Base-by-base conservation (phyloP, 352 stramenopile species). In the Phytophthora aleatoria region DNA sequence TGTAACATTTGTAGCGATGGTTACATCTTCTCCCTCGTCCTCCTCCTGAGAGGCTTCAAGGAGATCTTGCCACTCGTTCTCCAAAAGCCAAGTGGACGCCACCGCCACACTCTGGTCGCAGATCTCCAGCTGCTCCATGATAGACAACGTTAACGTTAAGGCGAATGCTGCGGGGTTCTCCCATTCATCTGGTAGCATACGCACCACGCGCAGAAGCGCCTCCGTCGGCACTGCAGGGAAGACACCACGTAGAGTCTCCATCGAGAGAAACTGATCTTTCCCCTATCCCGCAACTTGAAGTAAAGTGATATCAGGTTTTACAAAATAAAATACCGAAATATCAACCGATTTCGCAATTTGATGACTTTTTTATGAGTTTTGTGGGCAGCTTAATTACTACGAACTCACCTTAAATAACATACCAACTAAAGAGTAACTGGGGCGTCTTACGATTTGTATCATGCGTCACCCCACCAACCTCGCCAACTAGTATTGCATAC, bases 11-110 rank as follows among this genome's bases (percentile, higher is more conserved):
- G 13, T 3, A 43, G 8, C 5, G n/a, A 28, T 10, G 35, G 11
- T 13, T 26, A 9, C 16, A 27, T n/a, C 38, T 10, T 55, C 16
- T 30, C 54, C 43, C 1, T 42, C 44, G 1, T 61, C 54, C 3
- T 57, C 42, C 7, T 61, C 43, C 0, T 35, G 50, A 0, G 3
- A 3, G 13, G 12, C 13, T 6, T 43, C 39, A 45, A 75, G 33
- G 36, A 85, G 55, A 26, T 89, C 79, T 20, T 64, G 70, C 81
- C 78, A 89, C 64, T 84, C 74, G 57, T 89, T 83, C 59, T 87
- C 78, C 7, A 87, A 28, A 8, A 89, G 70, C 73, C 77, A 89
- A 45, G 79, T 61, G 41, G 81, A 87, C 7, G 81, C 81, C 13
- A 78, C 50, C 27, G 81, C 76, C 16, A 89, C 70, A 42, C 64